Base-by-base conservation (phyloP, 2,329 filamentous ascomycete species). In the Alternaria consortialis region DNA sequence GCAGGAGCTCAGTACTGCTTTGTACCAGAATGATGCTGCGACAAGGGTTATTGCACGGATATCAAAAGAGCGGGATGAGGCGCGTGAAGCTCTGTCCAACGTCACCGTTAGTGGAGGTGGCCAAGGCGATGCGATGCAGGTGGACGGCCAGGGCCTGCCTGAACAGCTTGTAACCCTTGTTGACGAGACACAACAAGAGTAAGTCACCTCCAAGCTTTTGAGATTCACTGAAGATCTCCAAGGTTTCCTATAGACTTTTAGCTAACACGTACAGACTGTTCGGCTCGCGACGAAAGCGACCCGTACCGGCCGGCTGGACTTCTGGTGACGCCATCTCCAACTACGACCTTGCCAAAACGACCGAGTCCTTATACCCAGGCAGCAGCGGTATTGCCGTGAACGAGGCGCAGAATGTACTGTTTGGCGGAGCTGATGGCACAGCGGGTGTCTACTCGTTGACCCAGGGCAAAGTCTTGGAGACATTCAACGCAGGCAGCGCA, bases 1-100 rank as follows among this genome's bases (percentile, higher is more conserved):
- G 67, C 94, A 97, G 81, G 95, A 99, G 83, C 87, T 99, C 58
- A 93, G 93, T 58, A 95, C 93, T 1, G 92, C 95, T 0, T 85
- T 99, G 25, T 99, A 99, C 81, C 94, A 98, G 81, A 92, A 98
- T 72, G 95, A 99, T 84, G 94, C 95, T 2, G 95, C 95, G n/a
- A 90, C 97, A 51, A 87, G 95, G 65, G 95, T 99, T 50, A 97
- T 99, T 80, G 93, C 93, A 67, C 88, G 94, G 48, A 78, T 99
- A 77, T 91, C 91, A n/a, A 90, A 88, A 77, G 95, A 99, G 84
- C 85, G 95, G 65, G 94, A 99, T 73, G 94, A 98, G 79, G 94
- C 95, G 46, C 87, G 94, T 67, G 91, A 95, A 80, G 92, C 95
- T 13, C 83, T 99, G 53, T 93, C 93, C 36, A 93, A 92, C 76